A percentile compares a stretch with the other conserved stretches of the same genome.
phyloP scores from a whole-genome alignment of 768 basidiomycete species.

The Chalciporus pseudorubinellus region DNA sequence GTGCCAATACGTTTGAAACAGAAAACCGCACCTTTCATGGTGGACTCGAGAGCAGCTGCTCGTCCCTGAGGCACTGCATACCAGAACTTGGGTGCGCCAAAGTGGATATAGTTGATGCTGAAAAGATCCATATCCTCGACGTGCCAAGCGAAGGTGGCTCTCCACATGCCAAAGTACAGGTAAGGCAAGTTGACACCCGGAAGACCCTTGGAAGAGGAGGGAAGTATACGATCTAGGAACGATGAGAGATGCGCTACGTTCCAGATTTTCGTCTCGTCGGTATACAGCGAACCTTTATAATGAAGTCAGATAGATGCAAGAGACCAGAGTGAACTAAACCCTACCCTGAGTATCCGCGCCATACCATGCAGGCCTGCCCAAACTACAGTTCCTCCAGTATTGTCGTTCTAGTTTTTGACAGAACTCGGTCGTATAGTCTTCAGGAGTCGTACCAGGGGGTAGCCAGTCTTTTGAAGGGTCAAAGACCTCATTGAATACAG shows the following conservation, averaged over 20 bases:
- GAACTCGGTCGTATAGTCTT: slow-evolving; percentile 86
- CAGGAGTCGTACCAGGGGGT: slow-evolving; percentile 63
- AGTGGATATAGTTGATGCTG: slow-evolving; percentile 98
- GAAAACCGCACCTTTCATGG: slow-evolving; percentile 70
- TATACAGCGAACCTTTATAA: slow-evolving; percentile 60
- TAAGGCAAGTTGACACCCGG: slow-evolving; percentile 98
- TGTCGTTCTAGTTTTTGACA: slow-evolving; percentile 84
- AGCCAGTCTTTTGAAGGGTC: slow-evolving; percentile 77
- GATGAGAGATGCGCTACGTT: slow-evolving; percentile 94
- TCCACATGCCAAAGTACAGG: slow-evolving; percentile 99
- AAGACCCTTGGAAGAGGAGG: slow-evolving; percentile 61
- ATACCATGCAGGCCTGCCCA: slow-evolving; percentile 94
- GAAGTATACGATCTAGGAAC: slow-evolving; percentile 76
- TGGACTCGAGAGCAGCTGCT: slow-evolving; percentile 77
- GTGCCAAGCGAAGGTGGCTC: slow-evolving; percentile 98
- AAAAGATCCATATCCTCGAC: slow-evolving; percentile 99
- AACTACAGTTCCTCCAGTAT: slow-evolving; percentile 89
- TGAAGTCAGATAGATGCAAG: neutral
- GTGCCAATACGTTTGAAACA: neutral
- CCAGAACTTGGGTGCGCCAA: slow-evolving; percentile 97
- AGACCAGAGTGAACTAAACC: slow-evolving; percentile 18
- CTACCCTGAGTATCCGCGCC: slow-evolving; percentile 92
- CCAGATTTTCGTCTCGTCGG: slow-evolving; percentile 79
- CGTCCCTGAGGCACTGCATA: slow-evolving; percentile 91
- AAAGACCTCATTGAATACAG: slow-evolving; percentile 66